Evolutionary conservation across 768 basidiomycete species (phyloP).

Genomic region (Candolleomyces eurysporus): DNA sequence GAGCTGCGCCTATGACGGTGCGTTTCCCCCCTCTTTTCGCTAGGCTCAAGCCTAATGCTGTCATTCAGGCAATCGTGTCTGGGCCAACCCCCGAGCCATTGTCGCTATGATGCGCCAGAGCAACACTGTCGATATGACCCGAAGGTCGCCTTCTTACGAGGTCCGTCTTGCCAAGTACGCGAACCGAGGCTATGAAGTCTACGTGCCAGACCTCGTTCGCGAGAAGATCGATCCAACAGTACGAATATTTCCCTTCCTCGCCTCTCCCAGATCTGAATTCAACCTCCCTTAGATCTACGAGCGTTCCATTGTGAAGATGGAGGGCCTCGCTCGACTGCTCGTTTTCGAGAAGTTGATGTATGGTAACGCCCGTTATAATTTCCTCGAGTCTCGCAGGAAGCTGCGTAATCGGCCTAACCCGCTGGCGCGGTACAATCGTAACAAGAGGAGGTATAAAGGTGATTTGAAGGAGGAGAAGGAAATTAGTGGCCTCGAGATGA

Average conservation of each 20-base stretch:
- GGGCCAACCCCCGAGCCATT: constrained; percentile 58
- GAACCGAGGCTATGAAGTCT: constrained; percentile 52
- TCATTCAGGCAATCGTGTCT: constrained; percentile 43
- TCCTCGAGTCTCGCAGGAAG: constrained; percentile 44
- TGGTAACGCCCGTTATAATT: constrained; percentile 40
- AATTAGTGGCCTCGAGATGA: constrained; percentile 49
- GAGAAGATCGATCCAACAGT: constrained; percentile 60
- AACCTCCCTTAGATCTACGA: constrained; percentile 49
- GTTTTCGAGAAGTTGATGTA: constrained; percentile 56
- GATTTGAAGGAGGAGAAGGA: constrained; percentile 49
- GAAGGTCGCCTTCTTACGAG: constrained; percentile 67
- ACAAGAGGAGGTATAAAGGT: constrained; percentile 46
- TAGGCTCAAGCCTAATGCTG: not conserved
- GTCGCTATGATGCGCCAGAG: constrained; percentile 65
- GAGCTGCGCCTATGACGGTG: constrained; percentile 48
- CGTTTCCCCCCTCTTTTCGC: not conserved
- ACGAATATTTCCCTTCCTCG: constrained; percentile 11
- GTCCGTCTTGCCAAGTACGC: constrained; percentile 61
- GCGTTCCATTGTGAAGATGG: constrained; percentile 52
- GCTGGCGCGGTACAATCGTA: constrained; percentile 25
- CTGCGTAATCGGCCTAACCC: constrained; percentile 49
- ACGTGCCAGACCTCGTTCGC: constrained; percentile 50
- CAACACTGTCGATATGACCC: constrained; percentile 59
- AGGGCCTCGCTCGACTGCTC: constrained; percentile 60
- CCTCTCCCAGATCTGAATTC: not conserved